Evolutionary conservation across 2,329 filamentous ascomycete genomes (phyloP).

Genomic region (Cephalotrichum gorgonifer): DNA sequence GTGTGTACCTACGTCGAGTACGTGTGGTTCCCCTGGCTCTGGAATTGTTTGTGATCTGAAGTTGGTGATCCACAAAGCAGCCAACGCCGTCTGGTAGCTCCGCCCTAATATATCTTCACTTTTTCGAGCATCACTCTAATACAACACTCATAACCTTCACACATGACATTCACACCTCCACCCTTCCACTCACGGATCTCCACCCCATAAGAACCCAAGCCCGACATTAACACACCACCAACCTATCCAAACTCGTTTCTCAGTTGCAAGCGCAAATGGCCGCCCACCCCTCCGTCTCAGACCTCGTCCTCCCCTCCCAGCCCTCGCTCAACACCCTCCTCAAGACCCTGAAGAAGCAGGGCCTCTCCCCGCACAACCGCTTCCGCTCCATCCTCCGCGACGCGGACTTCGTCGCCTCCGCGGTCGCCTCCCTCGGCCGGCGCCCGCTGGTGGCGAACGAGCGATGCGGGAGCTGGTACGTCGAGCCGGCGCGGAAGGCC

Average conservation of each 20-base stretch:
- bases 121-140: too few species aligned
- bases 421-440: constrained; percentile 37
- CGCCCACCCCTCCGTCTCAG: constrained; percentile 16
- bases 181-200: not conserved
- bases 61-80: too few species aligned
- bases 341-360: constrained; percentile 57
- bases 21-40: too few species aligned
- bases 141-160: too few species aligned
- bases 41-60: too few species aligned
- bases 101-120: too few species aligned
- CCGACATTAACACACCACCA: too few species aligned
- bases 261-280: constrained; percentile 12
- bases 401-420: constrained; percentile 59
- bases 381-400: constrained; percentile 70
- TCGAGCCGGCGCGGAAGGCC: constrained; percentile 51
- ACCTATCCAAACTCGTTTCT: too few species aligned
- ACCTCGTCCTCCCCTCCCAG: constrained; percentile 40
- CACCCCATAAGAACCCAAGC: too few species aligned
- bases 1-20: too few species aligned
- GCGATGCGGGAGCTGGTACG: constrained; percentile 94
- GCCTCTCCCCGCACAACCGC: constrained; percentile 71
- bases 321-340: constrained; percentile 62
- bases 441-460: constrained; percentile 85
- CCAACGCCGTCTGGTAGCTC: too few species aligned
- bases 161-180: too few species aligned